Evolutionary conservation across 176 grass and related monocot species (phyloP).

Genomic region (Avena eriantha): DNA sequence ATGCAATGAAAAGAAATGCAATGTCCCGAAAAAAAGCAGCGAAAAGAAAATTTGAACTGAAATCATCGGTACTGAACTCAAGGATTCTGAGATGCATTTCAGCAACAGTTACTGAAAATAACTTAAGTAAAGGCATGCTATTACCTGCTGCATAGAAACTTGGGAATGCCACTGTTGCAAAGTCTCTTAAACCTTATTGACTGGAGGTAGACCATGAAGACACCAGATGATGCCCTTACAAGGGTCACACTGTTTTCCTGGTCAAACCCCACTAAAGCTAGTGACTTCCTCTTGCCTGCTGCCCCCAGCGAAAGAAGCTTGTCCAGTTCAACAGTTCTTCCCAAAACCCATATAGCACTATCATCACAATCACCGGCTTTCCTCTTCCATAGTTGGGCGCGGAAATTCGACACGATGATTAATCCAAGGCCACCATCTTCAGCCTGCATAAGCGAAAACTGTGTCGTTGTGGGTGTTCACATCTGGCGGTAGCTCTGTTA

Average conservation of each 20-base stretch:
- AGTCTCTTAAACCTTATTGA: conserved; percentile 25
- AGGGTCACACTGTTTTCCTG: conserved; percentile 27
- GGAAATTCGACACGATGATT: not conserved
- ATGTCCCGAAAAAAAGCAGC: too few relatives aligned
- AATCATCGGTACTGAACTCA: not conserved
- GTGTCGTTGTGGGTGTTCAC: not conserved
- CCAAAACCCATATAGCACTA: conserved; percentile 12
- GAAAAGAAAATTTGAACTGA: not conserved
- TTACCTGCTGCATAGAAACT: conserved; percentile 27
- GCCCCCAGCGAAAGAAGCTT: conserved; percentile 5
- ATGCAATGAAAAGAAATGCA: too few relatives aligned
- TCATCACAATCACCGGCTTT: not conserved
- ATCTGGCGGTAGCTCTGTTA: not conserved
- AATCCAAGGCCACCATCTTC: not conserved
- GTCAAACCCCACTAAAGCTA: conserved; percentile 23
- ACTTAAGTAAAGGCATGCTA: not conserved
- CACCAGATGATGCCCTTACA: not conserved
- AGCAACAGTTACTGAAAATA: not conserved
- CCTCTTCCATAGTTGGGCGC: not conserved
- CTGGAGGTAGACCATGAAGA: conserved; percentile 23
- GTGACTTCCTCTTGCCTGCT: too few relatives aligned
- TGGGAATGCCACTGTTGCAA: conserved; percentile 5
- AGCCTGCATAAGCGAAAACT: not conserved
- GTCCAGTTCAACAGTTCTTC: not conserved
- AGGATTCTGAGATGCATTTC: not conserved